Percentiles rank a stretch among this genome's conserved stretches.
Conservation (phyloP, 495 filamentous ascomycete genomes). For the Penicillium simplicissimum region DNA sequence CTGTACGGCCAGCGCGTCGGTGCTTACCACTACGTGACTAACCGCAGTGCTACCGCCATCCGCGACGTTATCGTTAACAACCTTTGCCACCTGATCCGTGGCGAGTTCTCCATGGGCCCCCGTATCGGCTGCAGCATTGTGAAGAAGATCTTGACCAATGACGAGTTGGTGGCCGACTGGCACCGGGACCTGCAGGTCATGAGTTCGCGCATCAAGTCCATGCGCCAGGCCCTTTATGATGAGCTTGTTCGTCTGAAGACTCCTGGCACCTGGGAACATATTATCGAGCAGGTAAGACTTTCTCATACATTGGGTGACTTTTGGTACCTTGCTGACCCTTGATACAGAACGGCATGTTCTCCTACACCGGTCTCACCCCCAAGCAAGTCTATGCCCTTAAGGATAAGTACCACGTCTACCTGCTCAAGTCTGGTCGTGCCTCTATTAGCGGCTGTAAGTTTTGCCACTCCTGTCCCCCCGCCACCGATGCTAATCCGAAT, state of each 20-base stretch:
- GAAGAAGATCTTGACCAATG: slow-evolving; percentile 46
- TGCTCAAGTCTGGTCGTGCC: slow-evolving; percentile 49
- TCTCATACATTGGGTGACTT: background rate
- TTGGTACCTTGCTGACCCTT: slow-evolving; percentile 9
- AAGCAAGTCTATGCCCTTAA: slow-evolving; percentile 47
- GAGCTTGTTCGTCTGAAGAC: slow-evolving; percentile 46
- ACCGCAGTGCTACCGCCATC: slow-evolving; percentile 30
- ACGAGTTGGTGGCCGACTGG: slow-evolving; percentile 48
- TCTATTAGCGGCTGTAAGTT: slow-evolving; percentile 51
- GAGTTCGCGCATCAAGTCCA: slow-evolving; percentile 52
- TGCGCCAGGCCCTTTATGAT: slow-evolving; percentile 48
- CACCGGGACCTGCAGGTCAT: slow-evolving; percentile 50
- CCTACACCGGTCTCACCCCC: slow-evolving; percentile 49
- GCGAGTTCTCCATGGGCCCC: slow-evolving; percentile 52
- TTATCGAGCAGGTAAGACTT: slow-evolving; percentile 44
- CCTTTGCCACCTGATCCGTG: slow-evolving; percentile 48
- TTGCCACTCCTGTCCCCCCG: background rate
- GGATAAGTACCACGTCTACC: slow-evolving; percentile 52
- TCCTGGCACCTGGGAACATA: slow-evolving; percentile 53
- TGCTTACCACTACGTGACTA: slow-evolving; percentile 49
- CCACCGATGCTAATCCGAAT: slow-evolving; percentile 2
- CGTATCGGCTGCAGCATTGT: slow-evolving; percentile 51
- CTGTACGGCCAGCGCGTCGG: slow-evolving; percentile 56
- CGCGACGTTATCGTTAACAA: slow-evolving; percentile 44
- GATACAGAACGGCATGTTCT: slow-evolving; percentile 55